Evolutionary conservation across 2,329 filamentous ascomycete species (phyloP), one percentile per base, ranked within the genome.

Genomic region (Aspergillus proliferans): DNA sequence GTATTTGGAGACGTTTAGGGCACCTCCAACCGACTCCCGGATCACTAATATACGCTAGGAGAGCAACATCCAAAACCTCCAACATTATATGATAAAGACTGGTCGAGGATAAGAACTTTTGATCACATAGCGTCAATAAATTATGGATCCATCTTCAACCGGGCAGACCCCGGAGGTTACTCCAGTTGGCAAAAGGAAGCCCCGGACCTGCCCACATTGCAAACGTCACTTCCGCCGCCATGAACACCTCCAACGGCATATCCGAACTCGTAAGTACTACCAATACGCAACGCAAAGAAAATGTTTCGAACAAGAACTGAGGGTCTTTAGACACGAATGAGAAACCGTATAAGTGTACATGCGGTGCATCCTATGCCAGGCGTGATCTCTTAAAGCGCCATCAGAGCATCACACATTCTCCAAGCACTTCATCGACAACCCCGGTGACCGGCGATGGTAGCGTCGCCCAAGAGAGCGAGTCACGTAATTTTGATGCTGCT

Each of bases 321-420:
- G 15, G 6, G 6, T 3, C 1, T 36, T 36, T 18, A 36, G 34
- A 36, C 6, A 57, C 52, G 6, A 48, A 55, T 42, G 54, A 57
- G 46, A 55, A 51, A 18, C 54, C 54, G 1, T 55, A 50, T 24
- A 33, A 21, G 40, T 57, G 54, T 28, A 8, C 12, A 4, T 57
- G 54, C 30, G 52, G 54, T 4, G 47, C 47, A 12, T 49, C 49
- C 6, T 57, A 55, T 43, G 43, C 36, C 14, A 46, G 54, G 7
- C 52, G 52, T 2, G 54, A 55, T 34, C 44, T 57, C 4, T 33
- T 57, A 22, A 49, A 49, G 26, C 52, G 54, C 3, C 54, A 57
- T 43, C 48, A 53, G 30, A 24, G 40, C 6, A 42, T 49, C 30
- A 41, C 30, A 19, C 52, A 55, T 52, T 24, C 45, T 47, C 45